phyloP scores from a whole-genome alignment of 148 eudicot genomes.

The Chenopodium suecicum region DNA sequence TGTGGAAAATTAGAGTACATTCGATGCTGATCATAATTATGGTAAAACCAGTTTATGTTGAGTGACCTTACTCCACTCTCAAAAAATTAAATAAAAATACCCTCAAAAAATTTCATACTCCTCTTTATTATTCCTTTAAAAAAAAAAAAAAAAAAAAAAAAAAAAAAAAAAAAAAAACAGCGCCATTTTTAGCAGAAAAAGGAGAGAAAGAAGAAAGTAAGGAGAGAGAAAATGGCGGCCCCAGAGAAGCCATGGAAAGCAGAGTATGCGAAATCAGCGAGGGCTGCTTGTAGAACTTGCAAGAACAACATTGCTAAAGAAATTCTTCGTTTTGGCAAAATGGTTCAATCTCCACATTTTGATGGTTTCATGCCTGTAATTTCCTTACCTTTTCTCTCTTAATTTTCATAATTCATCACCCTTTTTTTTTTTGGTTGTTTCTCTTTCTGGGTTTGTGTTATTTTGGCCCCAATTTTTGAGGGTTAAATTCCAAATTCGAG shows the following conservation, averaged over 20 bases:
- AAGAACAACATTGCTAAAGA: slow-evolving; percentile 71
- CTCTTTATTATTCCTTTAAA: background rate
- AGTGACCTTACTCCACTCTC: background rate
- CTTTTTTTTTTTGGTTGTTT: background rate
- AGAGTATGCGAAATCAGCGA: slow-evolving; percentile 89
- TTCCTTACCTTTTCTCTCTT: slow-evolving; percentile 9
- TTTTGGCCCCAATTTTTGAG: slow-evolving; percentile 1
- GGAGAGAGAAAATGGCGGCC: slow-evolving; percentile 48
- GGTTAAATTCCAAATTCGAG: too few species aligned
- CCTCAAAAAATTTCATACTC: background rate
- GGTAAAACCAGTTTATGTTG: background rate
- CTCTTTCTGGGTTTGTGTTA: background rate
- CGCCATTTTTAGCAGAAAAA: background rate
- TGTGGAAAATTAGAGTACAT: background rate
- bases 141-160: too few species aligned
- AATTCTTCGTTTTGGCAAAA: slow-evolving; percentile 75
- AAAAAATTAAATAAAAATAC: too few species aligned
- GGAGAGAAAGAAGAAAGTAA: background rate
- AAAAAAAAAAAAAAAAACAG: background rate
- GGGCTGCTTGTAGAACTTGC: slow-evolving; percentile 90
- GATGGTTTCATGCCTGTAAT: slow-evolving; percentile 97
- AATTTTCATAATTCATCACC: background rate
- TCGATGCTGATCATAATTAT: background rate
- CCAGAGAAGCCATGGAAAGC: slow-evolving; percentile 93
- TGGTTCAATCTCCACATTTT: slow-evolving; percentile 87